Evolutionary conservation across 176 grass and related monocot genomes (phyloP), one percentile per base, ranked within the genome.

Genomic region (Hordeum marinum): DNA sequence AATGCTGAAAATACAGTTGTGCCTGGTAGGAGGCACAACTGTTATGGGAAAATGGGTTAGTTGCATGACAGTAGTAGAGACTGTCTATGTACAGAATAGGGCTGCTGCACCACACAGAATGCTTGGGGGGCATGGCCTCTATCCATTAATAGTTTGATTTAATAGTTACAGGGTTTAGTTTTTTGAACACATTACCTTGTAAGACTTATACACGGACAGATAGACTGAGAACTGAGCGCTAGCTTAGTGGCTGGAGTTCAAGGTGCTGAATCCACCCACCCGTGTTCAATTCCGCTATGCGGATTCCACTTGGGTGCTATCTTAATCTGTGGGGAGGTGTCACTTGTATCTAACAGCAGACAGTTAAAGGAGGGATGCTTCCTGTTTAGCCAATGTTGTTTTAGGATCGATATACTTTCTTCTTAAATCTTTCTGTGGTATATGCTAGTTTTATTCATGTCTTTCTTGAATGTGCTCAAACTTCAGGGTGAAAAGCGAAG

Each of bases 401-500:
- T 57, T 80, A 17, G 69, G 54, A 72, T 24, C 6, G 18, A 72
- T 48, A 75, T 68, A 57, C 58, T 73, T 84, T 58, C 58, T 73
- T 45, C 43, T 66, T 36, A 42, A 59, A 54, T 76, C 37, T 31
- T 48, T 80, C 45, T 89, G 26, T 89, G 35, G 17, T 29, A 20
- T 76, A 77, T 17, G 32, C 14, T 84, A 25, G 31, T 21, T 36
- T 80, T 50, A 77, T 52, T 65, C 21, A 35, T 41, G 13, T 13
- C 8, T 68, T 68, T 74, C 11, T 35, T 87, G 26, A 90, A 46
- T 21, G 40, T 65, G 46, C n/a, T 81, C 77, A 80, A 82, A 91
- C 65, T 83, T 65, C 80, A 98, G 96, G 93, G 91, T 42, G 96
- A 93, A 81, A 98, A 94, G 87, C 83, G 96, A 75, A 98, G 96